phyloP scores from a whole-genome alignment of 805 yeast species.

The Isabelozyma rhagii region DNA sequence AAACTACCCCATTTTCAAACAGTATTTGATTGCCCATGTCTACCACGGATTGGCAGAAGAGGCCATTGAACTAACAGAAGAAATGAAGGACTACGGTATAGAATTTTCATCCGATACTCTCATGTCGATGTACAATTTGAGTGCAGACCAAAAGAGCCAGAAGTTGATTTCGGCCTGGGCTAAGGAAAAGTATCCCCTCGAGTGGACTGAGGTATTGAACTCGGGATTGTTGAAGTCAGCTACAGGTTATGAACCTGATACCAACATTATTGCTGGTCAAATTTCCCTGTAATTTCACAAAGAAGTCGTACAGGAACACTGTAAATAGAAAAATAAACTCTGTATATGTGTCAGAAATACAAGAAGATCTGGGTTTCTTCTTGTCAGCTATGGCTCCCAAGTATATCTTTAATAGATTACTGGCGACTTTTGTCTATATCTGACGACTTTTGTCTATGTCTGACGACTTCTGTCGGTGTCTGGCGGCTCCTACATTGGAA shows the following conservation, averaged over 20 bases:
- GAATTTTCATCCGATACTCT: constrained; percentile 43
- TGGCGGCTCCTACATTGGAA: no score
- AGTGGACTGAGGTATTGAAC: constrained; percentile 24
- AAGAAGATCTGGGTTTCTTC: no score
- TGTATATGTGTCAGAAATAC: no score
- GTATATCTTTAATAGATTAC: no score
- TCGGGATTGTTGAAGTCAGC: constrained; percentile 26
- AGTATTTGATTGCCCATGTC: constrained; percentile 67
- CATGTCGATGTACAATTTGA: constrained; percentile 45
- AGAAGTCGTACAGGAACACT: no score
- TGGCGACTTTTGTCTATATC: no score
- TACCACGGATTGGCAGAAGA: constrained; percentile 57
- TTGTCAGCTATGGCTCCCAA: no score
- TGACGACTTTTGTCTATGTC: no score
- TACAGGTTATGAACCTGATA: constrained; percentile 27
- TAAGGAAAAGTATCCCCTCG: constrained; percentile 14
- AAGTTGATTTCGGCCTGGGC: constrained; percentile 34
- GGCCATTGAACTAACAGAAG: constrained; percentile 51
- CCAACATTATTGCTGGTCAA: constrained; percentile 18
- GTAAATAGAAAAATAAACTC: no score
- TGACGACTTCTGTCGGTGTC: no score
- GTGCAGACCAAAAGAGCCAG: constrained; percentile 29
- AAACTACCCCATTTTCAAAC: constrained; percentile 49
- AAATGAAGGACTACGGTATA: constrained; percentile 47
- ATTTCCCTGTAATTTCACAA: neutral